Base-by-base conservation (phyloP, 225 moss, liverwort and hornwort species). In the Asterella californica region DNA sequence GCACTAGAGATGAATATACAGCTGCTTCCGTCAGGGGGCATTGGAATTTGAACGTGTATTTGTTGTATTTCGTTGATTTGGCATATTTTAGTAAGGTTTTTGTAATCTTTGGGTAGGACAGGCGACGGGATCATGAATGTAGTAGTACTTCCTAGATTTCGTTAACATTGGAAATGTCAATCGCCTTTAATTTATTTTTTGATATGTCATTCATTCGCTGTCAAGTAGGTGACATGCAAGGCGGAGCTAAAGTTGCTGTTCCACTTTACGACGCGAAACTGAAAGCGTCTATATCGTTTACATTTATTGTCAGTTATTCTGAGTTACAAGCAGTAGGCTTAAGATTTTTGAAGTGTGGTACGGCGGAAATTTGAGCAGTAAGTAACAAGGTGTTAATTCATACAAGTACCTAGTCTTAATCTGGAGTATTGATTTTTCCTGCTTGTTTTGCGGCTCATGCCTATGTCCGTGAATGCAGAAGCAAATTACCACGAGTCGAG, bases 391-490 rank as follows among this genome's bases (percentile, higher is more conserved):
- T 42, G 38, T 46, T 42, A 25, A 46, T 70, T 2, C 9, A 65
- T 61, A 42, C 4, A 42, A 42, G 42, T 7, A 42, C 42, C 6
- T 3, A 61, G 72, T 72, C 49, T 72, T 72, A 2, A 25, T 15
- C 14, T 2, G 22, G 19, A 57, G 57, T 65, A 65, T 0, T 65
- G 65, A 70, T 9, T 10, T 66, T 12, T 12, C 21, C 21, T 2
- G 38, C 24, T 7, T 46, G 6, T 5, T 3, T 70, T 70, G 1
- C 34, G 2, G 17, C 24, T 70, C 22, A 52, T 52, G 5, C 1
- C 25, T 24, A 37, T 27, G 27, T 69, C 12, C 15, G n/a, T 11
- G 34, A 54, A 36, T 61, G 80, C 84, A 84, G 84, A 72, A 75
- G 69, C 76, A 72, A 10, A 64, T 55, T 29, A 61, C 25, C 17